phyloP scores from a whole-genome alignment of 1,139 yeast genomes.

The Yamadazyma spencermartinsiae region DNA sequence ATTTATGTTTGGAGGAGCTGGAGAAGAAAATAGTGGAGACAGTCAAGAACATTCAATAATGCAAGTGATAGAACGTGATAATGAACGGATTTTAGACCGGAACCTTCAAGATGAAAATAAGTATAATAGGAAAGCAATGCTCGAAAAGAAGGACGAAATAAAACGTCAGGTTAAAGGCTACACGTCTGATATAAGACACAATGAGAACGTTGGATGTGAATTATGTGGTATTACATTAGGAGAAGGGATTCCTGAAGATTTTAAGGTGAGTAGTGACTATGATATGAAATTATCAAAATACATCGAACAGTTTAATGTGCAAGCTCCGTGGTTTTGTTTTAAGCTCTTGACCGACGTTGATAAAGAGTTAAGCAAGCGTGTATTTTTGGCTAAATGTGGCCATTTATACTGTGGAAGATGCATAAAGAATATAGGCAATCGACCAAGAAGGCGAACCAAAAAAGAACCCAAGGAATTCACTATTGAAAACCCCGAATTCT shows the following conservation, averaged over 20 bases:
- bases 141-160: conserved; percentile 30
- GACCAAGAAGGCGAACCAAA: conserved; percentile 25
- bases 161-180: conserved; percentile 27
- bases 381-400: conserved; percentile 75
- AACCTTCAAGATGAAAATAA: conserved; percentile 33
- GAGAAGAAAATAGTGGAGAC: background rate
- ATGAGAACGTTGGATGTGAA: conserved; percentile 52
- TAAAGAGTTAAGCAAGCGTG: conserved; percentile 61
- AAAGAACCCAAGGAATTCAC: conserved; percentile 20
- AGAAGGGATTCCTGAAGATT: conserved; percentile 63
- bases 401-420: conserved; percentile 89
- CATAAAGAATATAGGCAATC: conserved; percentile 56
- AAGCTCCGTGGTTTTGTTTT: conserved; percentile 67
- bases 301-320: conserved; percentile 33
- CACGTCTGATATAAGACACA: conserved; percentile 38
- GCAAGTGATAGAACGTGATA: conserved; percentile 44
- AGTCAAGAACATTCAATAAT: conserved; percentile 34
- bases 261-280: conserved; percentile 33
- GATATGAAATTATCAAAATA: conserved; percentile 28
- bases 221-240: conserved; percentile 73
- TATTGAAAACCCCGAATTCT: conserved; percentile 46
- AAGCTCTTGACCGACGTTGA: conserved; percentile 54
- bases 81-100: conserved; percentile 36
- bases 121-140: conserved; percentile 29
- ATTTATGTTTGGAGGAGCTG: background rate